Evolutionary conservation across 768 basidiomycete genomes (phyloP).

Genomic region (Tephrocybe sp.): DNA sequence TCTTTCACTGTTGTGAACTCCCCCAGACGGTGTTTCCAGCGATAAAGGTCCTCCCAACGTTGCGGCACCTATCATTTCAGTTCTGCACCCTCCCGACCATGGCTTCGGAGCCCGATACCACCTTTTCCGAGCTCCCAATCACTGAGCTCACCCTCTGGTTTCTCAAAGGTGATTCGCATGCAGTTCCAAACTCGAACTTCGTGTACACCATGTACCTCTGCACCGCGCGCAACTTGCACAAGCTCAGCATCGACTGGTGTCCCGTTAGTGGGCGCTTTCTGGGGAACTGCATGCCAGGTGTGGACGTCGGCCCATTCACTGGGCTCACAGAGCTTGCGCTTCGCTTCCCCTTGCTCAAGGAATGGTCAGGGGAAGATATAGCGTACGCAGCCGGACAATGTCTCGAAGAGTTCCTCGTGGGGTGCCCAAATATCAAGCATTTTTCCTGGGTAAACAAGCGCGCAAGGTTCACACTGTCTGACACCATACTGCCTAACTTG

Average conservation of each 20-base stretch:
- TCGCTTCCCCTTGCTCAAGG: slow-evolving; percentile 20
- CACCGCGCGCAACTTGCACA: slow-evolving; percentile 33
- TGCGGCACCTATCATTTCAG: slow-evolving; percentile 40
- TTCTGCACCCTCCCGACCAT: slow-evolving; percentile 33
- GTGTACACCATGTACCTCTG: slow-evolving; percentile 29
- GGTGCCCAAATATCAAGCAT: slow-evolving; percentile 11
- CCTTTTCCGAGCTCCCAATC: slow-evolving; percentile 37
- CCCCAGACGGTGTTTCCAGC: slow-evolving; percentile 32
- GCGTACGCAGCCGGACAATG: slow-evolving; percentile 11
- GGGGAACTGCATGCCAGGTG: slow-evolving; percentile 23
- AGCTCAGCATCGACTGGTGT: slow-evolving; percentile 44
- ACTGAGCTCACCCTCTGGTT: slow-evolving; percentile 40
- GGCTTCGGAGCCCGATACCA: slow-evolving; percentile 10
- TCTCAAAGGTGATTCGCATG: slow-evolving; percentile 27
- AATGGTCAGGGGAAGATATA: slow-evolving; percentile 16
- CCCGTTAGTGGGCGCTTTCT: slow-evolving; percentile 33
- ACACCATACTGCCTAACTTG: slow-evolving; percentile 15
- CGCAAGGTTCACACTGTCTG: slow-evolving; percentile 13
- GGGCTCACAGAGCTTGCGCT: slow-evolving; percentile 19
- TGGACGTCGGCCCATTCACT: slow-evolving; percentile 14
- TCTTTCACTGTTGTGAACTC: slow-evolving; percentile 36
- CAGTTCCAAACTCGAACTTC: slow-evolving; percentile 7
- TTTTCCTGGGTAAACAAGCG: slow-evolving; percentile 18
- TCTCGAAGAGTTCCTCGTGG: slow-evolving; percentile 18
- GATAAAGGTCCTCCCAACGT: slow-evolving; percentile 35